Evolutionary conservation across 257 asterid genomes (phyloP).

Genomic region (Haberlea rhodopensis): DNA sequence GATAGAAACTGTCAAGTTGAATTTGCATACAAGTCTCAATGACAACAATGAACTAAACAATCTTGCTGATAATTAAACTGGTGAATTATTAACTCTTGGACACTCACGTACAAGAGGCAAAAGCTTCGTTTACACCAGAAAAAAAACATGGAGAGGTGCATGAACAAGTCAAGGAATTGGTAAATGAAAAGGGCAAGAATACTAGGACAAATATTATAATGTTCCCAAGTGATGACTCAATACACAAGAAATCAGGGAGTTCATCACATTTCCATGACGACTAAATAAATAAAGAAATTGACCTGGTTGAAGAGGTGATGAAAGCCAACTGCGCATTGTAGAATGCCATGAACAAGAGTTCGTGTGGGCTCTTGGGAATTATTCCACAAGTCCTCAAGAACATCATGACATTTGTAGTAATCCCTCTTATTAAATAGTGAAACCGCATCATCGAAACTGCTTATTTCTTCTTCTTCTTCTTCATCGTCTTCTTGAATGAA

Average conservation of each 20-base stretch:
- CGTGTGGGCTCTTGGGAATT: slow-evolving; percentile 58
- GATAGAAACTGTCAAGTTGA: too few species aligned
- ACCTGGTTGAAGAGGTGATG: slow-evolving; percentile 89
- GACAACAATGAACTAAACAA: neutral
- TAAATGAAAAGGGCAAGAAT: neutral
- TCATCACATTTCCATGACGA: too few species aligned
- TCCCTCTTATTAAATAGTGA: slow-evolving; percentile 63
- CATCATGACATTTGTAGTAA: slow-evolving; percentile 79
- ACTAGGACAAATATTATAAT: neutral
- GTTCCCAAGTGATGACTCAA: neutral
- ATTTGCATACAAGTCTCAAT: too few species aligned
- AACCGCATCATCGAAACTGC: slow-evolving; percentile 65
- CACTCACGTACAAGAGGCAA: too few species aligned
- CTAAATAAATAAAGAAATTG: neutral
- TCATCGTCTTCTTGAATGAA: slow-evolving; percentile 46
- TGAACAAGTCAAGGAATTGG: too few species aligned
- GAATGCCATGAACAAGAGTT: slow-evolving; percentile 64
- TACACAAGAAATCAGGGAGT: neutral
- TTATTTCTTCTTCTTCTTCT: slow-evolving; percentile 26
- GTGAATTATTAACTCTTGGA: too few species aligned
- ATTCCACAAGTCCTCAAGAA: slow-evolving; percentile 71
- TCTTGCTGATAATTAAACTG: neutral
- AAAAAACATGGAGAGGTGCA: too few species aligned
- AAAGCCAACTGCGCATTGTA: slow-evolving; percentile 82
- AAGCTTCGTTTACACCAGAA: too few species aligned